Base-by-base conservation (phyloP, 208 protist species). In the Lotmaria passim region DNA sequence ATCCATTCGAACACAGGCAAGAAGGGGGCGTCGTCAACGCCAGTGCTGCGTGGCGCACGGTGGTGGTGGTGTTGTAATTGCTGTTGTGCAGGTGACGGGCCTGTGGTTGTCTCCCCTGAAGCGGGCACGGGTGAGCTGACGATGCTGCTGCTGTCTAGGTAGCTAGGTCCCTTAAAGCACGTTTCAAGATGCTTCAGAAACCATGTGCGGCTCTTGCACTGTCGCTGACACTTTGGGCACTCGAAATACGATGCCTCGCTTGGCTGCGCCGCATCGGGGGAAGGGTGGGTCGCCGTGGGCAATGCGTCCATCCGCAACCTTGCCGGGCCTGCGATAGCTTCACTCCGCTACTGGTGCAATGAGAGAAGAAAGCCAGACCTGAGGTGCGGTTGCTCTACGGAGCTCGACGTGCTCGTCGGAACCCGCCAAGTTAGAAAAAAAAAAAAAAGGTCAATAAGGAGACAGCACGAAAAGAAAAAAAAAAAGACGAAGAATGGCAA, bases 181-280 rank as follows among this genome's bases (percentile, higher is more conserved):
- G 59, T n/a, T 48, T 76, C 71, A 31, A 70, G 28, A 62, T 76
- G 71, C 62, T 59, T 76, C 41, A 70, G 39, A 48, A 69, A 65
- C 62, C 71, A 65, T 5, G 71, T 70, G 4, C 62, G 71, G 43
- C 71, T 76, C 47, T 76, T 76, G 55, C 71, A 70, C 11, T 65
- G 61, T 17, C 56, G 44, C 44, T 70, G 62, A 56, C 71, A 76
- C 23, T 46, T 58, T 19, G 61, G 71, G 62, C 71, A 76, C 48
- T 69, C 52, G 33, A 64, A 60, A 55, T 65, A 59, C n/a, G 44
- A 39, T 47, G 11, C 28, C 8, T 58, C 55, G 31, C 46, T 36
- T 6, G 36, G 12, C 7, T 33, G 38, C 17, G 50, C 31, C 23
- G 47, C 41, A 41, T 47, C 24, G 19, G 55, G 36, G 36, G 55